phyloP scores from a whole-genome alignment of 441 rosid species.

The Omphalea diandra region DNA sequence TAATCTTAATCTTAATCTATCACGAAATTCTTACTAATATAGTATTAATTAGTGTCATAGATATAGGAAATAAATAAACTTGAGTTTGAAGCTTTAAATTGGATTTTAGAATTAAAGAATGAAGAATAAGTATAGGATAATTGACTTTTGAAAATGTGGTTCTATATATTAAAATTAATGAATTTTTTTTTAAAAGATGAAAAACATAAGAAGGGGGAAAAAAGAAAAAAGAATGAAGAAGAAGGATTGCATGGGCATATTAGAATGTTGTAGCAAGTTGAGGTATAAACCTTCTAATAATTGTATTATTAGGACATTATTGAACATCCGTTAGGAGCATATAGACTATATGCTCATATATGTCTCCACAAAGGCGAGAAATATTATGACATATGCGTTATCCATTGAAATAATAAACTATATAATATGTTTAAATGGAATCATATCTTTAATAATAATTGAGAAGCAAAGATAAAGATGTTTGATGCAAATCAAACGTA shows the following conservation, averaged over 20 bases:
- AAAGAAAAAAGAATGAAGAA: background rate
- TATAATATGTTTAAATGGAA: constrained; percentile 15
- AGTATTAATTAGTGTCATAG: background rate
- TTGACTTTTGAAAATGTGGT: background rate
- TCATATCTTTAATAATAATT: constrained; percentile 40
- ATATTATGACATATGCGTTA: background rate
- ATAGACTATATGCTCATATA: constrained; percentile 16
- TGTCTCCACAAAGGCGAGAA: constrained; percentile 32
- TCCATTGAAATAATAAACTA: background rate
- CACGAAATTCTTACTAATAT: no score
- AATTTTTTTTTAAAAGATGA: no score
- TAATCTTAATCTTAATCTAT: no score
- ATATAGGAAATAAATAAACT: background rate
- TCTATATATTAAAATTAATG: background rate
- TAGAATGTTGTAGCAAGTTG: constrained; percentile 40
- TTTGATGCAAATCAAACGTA: constrained; percentile 1
- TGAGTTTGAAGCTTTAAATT: background rate
- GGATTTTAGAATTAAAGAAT: background rate
- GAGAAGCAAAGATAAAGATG: constrained; percentile 12
- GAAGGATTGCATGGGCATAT: background rate
- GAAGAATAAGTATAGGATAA: background rate
- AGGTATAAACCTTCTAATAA: constrained; percentile 22
- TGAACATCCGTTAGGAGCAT: constrained; percentile 11
- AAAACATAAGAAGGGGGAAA: background rate
- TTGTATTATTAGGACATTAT: constrained; percentile 30